These are phyloP conservation scores for Umbelopsis vinacea DNA, from an alignment of 192 early-diverging fungal genomes.

Conservation along the genomic window DNA sequence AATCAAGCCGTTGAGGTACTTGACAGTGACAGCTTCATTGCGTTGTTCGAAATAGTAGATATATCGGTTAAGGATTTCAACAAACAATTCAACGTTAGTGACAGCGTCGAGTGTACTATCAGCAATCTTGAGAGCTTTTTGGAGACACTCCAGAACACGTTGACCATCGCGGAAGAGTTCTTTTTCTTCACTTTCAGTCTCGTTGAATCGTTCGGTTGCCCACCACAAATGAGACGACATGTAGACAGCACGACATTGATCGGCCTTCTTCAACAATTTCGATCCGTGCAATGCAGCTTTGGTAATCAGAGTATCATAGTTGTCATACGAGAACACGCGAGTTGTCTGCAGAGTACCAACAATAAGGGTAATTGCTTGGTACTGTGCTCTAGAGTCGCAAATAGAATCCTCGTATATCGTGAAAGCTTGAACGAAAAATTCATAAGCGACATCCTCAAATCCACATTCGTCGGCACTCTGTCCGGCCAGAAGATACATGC, in stretches of 20 bases:
- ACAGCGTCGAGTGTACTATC: slow-evolving; percentile 91
- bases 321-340: slow-evolving; percentile 82
- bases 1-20: slow-evolving; percentile 93
- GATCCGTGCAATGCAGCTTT: slow-evolving; percentile 91
- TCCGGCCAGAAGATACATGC: slow-evolving; percentile 86
- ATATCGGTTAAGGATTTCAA: slow-evolving; percentile 96
- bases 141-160: slow-evolving; percentile 87
- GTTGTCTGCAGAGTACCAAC: slow-evolving; percentile 86
- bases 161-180: slow-evolving; percentile 84
- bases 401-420: slow-evolving; percentile 97
- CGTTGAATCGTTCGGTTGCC: slow-evolving; percentile 58
- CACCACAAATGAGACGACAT: slow-evolving; percentile 93
- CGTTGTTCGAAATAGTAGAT: slow-evolving; percentile 94
- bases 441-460: slow-evolving; percentile 94
- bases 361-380: slow-evolving; percentile 86
- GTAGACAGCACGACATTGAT: slow-evolving; percentile 89
- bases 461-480: slow-evolving; percentile 84
- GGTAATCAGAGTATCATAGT: slow-evolving; percentile 94
- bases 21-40: slow-evolving; percentile 88
- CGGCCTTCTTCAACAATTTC: slow-evolving; percentile 90
- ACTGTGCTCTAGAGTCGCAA: slow-evolving; percentile 90
- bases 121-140: slow-evolving; percentile 94
- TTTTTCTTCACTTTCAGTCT: slow-evolving; percentile 57
- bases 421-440: slow-evolving; percentile 97
- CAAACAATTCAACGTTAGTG: slow-evolving; percentile 91